Conservation (phyloP, 2,329 filamentous ascomycete genomes). For the Bipolaris oryzae region DNA sequence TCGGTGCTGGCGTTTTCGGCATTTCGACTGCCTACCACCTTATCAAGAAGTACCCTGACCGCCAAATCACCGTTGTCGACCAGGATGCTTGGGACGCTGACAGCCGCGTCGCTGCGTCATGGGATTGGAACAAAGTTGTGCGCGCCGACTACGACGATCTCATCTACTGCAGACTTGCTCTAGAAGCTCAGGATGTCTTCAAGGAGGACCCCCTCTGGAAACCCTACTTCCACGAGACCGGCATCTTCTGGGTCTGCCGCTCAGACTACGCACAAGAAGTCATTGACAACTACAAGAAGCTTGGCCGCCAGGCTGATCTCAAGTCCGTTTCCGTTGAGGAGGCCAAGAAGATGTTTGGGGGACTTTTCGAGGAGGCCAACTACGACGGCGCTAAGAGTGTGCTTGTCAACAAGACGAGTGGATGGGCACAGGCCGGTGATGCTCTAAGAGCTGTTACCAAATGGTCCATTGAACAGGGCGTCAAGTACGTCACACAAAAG, state of each 20-base stretch:
- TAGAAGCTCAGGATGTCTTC: conserved; percentile 70
- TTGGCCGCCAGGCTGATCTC: conserved; percentile 56
- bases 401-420: conserved; percentile 65
- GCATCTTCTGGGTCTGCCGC: conserved; percentile 54
- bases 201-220: conserved; percentile 62
- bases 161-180: conserved; percentile 67
- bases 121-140: conserved; percentile 76
- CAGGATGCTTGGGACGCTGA: conserved; percentile 40
- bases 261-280: conserved; percentile 56
- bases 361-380: conserved; percentile 65
- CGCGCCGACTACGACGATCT: conserved; percentile 71
- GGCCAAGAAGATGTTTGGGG: conserved; percentile 63
- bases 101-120: conserved; percentile 64
- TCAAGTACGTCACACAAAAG: conserved; percentile 64
- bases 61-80: conserved; percentile 51
- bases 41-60: conserved; percentile 50
- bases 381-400: conserved; percentile 65
- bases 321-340: conserved; percentile 54
- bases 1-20: conserved; percentile 48
- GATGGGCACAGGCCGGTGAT: conserved; percentile 68
- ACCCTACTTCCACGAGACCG: conserved; percentile 59
- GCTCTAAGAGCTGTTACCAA: conserved; percentile 62
- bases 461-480: conserved; percentile 60
- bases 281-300: conserved; percentile 57
- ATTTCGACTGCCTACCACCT: conserved; percentile 49